phyloP scores from a whole-genome alignment of 2,329 filamentous ascomycete species.

The Phaeoacremonium minimum region DNA sequence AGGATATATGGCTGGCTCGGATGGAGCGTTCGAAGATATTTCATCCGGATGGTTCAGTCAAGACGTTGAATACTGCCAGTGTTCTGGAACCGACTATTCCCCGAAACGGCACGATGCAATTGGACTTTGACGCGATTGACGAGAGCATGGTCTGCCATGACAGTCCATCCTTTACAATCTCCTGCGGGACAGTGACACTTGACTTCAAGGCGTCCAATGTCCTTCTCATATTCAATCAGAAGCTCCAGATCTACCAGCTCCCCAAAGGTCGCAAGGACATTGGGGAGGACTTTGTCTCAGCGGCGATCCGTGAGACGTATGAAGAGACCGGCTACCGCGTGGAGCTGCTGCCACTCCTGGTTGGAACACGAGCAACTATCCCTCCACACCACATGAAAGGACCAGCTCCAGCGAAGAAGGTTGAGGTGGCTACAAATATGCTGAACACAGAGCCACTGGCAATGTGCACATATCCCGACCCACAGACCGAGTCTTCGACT shows the following conservation, averaged over 20 bases:
- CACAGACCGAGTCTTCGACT: slow-evolving; percentile 20
- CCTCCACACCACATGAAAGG: slow-evolving; percentile 1
- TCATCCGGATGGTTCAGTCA: no score
- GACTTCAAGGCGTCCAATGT: slow-evolving; percentile 29
- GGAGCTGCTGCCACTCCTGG: slow-evolving; percentile 29
- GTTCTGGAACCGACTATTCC: no score
- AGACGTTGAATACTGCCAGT: no score
- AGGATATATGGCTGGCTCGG: no score
- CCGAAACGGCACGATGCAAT: no score
- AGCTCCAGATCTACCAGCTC: slow-evolving; percentile 37
- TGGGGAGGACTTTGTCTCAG: slow-evolving; percentile 32
- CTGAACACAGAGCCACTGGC: slow-evolving; percentile 30
- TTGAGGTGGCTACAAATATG: slow-evolving; percentile 20
- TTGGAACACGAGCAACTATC: slow-evolving; percentile 37
- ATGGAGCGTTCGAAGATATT: no score
- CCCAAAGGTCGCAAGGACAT: slow-evolving; percentile 46
- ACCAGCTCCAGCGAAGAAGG: slow-evolving; percentile 1
- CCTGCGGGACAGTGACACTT: slow-evolving; percentile 41
- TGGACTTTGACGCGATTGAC: slow-evolving; percentile 23
- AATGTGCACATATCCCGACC: slow-evolving; percentile 28
- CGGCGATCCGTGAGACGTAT: slow-evolving; percentile 40
- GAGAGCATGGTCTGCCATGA: slow-evolving; percentile 29
- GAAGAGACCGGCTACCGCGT: slow-evolving; percentile 43
- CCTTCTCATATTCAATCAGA: slow-evolving; percentile 36
- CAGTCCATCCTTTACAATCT: slow-evolving; percentile 37